Base-by-base conservation (phyloP, 2,329 filamentous ascomycete genomes). In the Epichloe aotearoae region DNA sequence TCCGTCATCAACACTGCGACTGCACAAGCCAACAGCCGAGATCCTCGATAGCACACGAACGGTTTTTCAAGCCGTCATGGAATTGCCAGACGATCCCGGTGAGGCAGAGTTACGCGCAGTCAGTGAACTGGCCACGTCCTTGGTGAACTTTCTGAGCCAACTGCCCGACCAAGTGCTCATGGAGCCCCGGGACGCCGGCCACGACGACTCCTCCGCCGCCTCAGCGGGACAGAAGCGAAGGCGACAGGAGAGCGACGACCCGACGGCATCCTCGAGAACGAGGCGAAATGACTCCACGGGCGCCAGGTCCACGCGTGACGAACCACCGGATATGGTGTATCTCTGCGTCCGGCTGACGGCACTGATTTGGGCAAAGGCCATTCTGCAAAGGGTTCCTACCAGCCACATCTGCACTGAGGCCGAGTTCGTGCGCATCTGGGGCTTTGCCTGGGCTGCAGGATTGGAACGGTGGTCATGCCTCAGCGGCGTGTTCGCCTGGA, bases 41-140 rank as follows among this genome's bases (percentile, higher is more conserved):
- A 73, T 79, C 48, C 68, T 79, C 3, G 75, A 79, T 50, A 70
- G 75, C 46, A 69, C 76, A 61, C 69, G 74, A 4, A 69, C 69
- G 20, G 61, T 79, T 1, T 63, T 76, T n/a, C 59, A 64, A 12
- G 59, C 68, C 3, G 68, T 76, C 0, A 54, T 74, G 5, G 59
- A 64, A 1, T 59, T 75, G n/a, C 66, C 72, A 0, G 52, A 57
- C 2, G 44, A 61, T 0, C 58, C 71, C 3, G 63, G 66, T 0
- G 34, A 55, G 0, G 66, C 67, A 23, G 64, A 73, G 33, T 57
- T 71, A 3, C 59, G 67, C 14, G 67, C 68, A 44, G 61, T 77
- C 1, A 58, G 62, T 26, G 61, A 62, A 0, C 67, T 67, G 0
- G 69, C 72, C 1, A 54, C 60, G 3, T 71, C 69, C 64, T 65